Conservation (phyloP, 2,329 filamentous ascomycete genomes). For the Camptophora hylomeconis region DNA sequence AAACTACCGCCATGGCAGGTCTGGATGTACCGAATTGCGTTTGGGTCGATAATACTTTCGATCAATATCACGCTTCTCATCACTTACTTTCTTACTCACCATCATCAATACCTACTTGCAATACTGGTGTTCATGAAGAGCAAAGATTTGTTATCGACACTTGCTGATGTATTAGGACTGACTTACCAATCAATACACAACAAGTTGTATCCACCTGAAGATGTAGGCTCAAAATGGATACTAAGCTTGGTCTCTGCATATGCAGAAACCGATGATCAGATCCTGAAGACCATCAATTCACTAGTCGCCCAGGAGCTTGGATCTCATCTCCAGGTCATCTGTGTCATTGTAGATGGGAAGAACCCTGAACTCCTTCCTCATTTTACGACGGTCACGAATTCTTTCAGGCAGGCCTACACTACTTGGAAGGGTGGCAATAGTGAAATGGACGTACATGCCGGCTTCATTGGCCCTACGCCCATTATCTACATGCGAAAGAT, state of each 20-base stretch:
- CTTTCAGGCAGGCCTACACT: constrained; percentile 5
- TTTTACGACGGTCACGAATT: constrained; percentile 3
- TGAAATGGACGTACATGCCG: constrained; percentile 4
- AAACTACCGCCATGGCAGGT: constrained; percentile 1
- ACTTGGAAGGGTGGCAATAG: constrained; percentile 5
- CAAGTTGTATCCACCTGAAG: constrained; percentile 3
- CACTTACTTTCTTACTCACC: neutral
- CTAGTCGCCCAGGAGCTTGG: constrained; percentile 3
- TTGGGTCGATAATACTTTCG: neutral
- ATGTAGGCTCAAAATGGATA: constrained; percentile 5
- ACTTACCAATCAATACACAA: constrained; percentile 1
- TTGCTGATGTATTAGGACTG: constrained; percentile 2
- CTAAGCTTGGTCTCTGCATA: constrained; percentile 7
- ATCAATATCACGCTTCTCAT: constrained; percentile 1
- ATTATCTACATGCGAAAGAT: constrained; percentile 7
- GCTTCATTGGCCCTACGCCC: constrained; percentile 5
- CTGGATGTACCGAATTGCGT: neutral
- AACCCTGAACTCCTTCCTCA: constrained; percentile 5
- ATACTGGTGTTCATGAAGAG: constrained; percentile 7
- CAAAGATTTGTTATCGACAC: constrained; percentile 7
- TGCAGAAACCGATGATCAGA: constrained; percentile 8
- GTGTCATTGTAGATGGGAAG: constrained; percentile 8
- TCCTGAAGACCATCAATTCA: constrained; percentile 6
- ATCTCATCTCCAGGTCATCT: constrained; percentile 8
- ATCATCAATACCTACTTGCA: constrained; percentile 3